Base-by-base conservation (phyloP, 192 early-diverging fungal species). In the Coemansia sp. region DNA sequence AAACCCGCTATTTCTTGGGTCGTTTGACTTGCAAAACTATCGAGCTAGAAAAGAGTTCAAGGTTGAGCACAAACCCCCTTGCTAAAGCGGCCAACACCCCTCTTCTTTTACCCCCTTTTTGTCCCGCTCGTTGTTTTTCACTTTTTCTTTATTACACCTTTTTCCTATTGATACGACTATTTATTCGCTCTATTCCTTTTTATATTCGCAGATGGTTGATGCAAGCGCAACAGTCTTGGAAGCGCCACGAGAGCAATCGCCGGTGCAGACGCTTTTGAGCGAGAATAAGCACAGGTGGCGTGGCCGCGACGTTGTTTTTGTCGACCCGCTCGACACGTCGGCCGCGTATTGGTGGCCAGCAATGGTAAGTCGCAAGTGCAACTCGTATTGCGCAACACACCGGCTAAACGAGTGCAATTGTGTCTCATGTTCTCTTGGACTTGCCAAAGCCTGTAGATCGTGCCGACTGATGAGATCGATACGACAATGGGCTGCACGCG, bases 331-430 rank as follows among this genome's bases (percentile, higher is more conserved):
- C 22, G 87, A 88, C 65, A 21, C 71, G 0, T 65, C 66, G 21
- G 79, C 77, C 0, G 82, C 81, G 25, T 85, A 82, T 66, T 88
- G 87, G 87, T 88, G 87, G 87, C 85, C 87, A 5, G 87, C 84
- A 51, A 84, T 87, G 82, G 76, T 79, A 66, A 28, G 40, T 58
- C 11, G 52, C 3, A 54, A 19, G 31, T 34, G 31, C 8, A 34
- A 1, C 31, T 34, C 8, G 1, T 34, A 34, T 34, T 34, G 31
- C 31, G 31, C 31, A 34, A 34, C 31, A 31, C 28, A 34, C 31
- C 6, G 31, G 31, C 31, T 34, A 34, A 34, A 34, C 31, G 31
- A 34, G 31, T 34, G 31, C 31, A 34, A 34, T 34, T 34, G 6
- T 34, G 31, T 34, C 31, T 6, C 31, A 34, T 6, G 6, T 34